phyloP scores from a whole-genome alignment of 2,329 filamentous ascomycete genomes.

The Rutstroemia sp. region DNA sequence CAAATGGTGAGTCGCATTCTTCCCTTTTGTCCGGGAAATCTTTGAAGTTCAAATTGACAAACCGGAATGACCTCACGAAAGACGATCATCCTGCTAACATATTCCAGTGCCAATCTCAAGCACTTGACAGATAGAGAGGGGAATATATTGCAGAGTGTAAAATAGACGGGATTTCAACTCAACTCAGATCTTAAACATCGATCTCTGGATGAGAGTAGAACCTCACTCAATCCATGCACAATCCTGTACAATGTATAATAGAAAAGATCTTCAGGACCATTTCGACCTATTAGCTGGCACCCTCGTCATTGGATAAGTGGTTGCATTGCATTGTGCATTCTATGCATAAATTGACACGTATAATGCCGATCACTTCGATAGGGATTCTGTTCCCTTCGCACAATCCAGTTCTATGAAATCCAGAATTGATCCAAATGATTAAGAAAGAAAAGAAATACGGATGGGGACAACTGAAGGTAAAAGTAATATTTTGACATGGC shows the following conservation, averaged over 20 bases:
- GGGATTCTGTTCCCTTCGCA: background rate
- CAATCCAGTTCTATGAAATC: background rate
- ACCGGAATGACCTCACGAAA: no score
- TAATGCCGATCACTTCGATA: background rate
- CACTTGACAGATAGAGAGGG: slow-evolving; percentile 13
- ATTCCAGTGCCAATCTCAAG: slow-evolving; percentile 18
- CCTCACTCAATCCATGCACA: background rate
- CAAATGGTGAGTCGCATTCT: slow-evolving; percentile 21
- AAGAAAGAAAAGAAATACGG: background rate
- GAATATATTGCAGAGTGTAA: background rate
- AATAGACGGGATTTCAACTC: background rate
- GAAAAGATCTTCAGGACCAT: background rate
- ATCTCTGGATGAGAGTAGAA: background rate
- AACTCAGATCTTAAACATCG: background rate
- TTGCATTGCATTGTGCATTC: slow-evolving; percentile 3
- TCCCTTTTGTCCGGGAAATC: background rate
- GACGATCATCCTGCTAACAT: background rate
- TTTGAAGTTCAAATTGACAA: no score
- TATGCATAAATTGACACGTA: slow-evolving; percentile 9
- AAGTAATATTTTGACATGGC: background rate
- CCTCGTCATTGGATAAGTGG: no score
- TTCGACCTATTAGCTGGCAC: slow-evolving; percentile 4
- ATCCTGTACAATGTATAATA: background rate
- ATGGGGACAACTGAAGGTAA: background rate
- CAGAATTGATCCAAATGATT: background rate